phyloP scores from a whole-genome alignment of 805 yeast species.

The Candida insectalens region DNA sequence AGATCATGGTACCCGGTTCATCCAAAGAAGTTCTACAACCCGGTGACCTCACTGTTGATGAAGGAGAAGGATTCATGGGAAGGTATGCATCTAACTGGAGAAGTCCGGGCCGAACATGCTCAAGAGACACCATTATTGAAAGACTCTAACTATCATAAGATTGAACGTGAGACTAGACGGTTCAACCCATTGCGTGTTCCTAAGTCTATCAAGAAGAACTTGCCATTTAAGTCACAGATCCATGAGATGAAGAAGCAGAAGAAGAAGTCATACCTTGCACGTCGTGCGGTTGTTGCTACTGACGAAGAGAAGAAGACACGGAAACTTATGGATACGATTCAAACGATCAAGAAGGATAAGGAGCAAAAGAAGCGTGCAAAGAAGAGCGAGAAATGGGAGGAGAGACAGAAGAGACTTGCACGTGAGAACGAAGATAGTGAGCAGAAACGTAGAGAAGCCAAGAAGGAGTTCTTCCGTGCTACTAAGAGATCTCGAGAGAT shows the following conservation, averaged over 20 bases:
- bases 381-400: conserved; percentile 67
- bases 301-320: conserved; percentile 94
- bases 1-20: conserved; percentile 97
- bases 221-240: conserved; percentile 91
- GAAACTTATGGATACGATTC: conserved; percentile 76
- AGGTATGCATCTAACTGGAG: conserved; percentile 95
- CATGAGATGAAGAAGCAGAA: conserved; percentile 81
- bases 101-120: conserved; percentile 69
- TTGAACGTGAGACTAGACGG: conserved; percentile 75
- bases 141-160: conserved; percentile 49
- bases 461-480: conserved; percentile 74
- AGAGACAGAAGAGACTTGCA: conserved; percentile 65
- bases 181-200: conserved; percentile 90
- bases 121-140: conserved; percentile 46
- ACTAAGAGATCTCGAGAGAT: conserved; percentile 12
- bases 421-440: conserved; percentile 58
- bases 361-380: conserved; percentile 66
- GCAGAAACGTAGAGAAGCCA: conserved; percentile 75
- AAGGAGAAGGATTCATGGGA: conserved; percentile 79
- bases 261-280: conserved; percentile 69
- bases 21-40: conserved; percentile 87
- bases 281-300: conserved; percentile 87
- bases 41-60: conserved; percentile 83
- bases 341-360: conserved; percentile 78
- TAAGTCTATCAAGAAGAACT: conserved; percentile 55